These are phyloP conservation scores for Calonectria naviculata DNA, from an alignment of 2,329 filamentous ascomycete genomes.

Conservation along the genomic window DNA sequence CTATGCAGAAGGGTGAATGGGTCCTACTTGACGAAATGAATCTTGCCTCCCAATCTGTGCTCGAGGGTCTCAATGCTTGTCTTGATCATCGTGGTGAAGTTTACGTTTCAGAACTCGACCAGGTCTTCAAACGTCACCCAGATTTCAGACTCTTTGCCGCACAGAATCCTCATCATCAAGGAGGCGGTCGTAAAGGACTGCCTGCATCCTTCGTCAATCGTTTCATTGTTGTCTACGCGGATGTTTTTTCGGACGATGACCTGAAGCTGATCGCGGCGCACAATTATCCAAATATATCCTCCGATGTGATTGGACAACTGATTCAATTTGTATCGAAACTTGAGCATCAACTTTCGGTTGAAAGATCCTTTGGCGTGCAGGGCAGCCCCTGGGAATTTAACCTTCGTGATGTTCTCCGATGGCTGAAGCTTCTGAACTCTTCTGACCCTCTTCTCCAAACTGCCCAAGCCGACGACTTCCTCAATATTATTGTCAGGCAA, in stretches of 20 bases:
- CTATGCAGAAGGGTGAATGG: slow-evolving; percentile 98
- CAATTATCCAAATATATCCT: slow-evolving; percentile 75
- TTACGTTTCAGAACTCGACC: slow-evolving; percentile 94
- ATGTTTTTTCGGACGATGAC: slow-evolving; percentile 86
- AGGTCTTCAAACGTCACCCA: slow-evolving; percentile 89
- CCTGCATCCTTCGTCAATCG: slow-evolving; percentile 97
- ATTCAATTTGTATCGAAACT: slow-evolving; percentile 86
- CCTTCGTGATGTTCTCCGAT: slow-evolving; percentile 87
- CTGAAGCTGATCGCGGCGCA: slow-evolving; percentile 83
- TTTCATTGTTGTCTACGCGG: slow-evolving; percentile 97
- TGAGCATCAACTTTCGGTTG: slow-evolving; percentile 75
- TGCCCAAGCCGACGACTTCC: slow-evolving; percentile 75
- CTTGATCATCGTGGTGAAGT: slow-evolving; percentile 96
- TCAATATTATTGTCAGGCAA: slow-evolving; percentile 85
- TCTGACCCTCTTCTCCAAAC: slow-evolving; percentile 69
- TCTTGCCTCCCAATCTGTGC: slow-evolving; percentile 92
- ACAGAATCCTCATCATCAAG: slow-evolving; percentile 97
- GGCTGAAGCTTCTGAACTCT: slow-evolving; percentile 74
- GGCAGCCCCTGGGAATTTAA: slow-evolving; percentile 96
- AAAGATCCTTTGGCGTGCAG: slow-evolving; percentile 68
- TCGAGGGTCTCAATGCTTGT: slow-evolving; percentile 96
- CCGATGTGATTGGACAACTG: slow-evolving; percentile 70
- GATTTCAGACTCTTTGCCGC: slow-evolving; percentile 96
- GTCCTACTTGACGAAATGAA: slow-evolving; percentile 99
- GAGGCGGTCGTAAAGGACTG: slow-evolving; percentile 92